phyloP scores from a whole-genome alignment of 805 yeast genomes.

The Saccharomycopsis sp. region DNA sequence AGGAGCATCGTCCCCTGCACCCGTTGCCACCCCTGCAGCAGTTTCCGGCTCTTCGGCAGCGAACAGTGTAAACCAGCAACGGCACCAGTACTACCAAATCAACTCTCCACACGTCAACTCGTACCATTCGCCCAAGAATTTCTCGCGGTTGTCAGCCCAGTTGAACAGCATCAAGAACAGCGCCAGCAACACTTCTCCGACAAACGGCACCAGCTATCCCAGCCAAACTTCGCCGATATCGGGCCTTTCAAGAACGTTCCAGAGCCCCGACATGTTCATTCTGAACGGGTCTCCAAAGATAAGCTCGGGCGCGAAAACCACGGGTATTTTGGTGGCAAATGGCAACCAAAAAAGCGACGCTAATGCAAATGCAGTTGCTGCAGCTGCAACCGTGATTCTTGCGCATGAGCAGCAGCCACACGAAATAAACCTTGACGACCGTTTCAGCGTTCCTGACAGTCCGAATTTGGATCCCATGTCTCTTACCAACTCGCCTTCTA shows the following conservation, averaged over 20 bases:
- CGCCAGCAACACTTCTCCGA: background rate
- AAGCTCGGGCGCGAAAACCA: background rate
- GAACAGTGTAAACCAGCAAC: background rate
- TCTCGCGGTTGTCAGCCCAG: background rate
- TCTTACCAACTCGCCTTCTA: slow-evolving; percentile 12
- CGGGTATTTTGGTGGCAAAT: background rate
- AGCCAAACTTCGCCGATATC: slow-evolving; percentile 2
- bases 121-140: background rate
- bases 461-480: slow-evolving; percentile 17
- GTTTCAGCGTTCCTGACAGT: slow-evolving; percentile 10
- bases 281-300: background rate
- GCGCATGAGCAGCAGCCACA: background rate
- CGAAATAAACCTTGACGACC: background rate
- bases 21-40: background rate
- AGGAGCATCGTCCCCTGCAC: background rate
- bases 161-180: background rate
- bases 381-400: background rate
- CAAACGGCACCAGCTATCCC: background rate
- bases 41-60: no score
- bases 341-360: background rate
- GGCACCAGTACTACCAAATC: background rate
- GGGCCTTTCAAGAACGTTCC: background rate
- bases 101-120: background rate
- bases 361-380: background rate
- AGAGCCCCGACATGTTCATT: background rate